These are phyloP conservation scores for Calonectria pauciramosa DNA, from an alignment of 2,329 filamentous ascomycete genomes.

Conservation along the genomic window DNA sequence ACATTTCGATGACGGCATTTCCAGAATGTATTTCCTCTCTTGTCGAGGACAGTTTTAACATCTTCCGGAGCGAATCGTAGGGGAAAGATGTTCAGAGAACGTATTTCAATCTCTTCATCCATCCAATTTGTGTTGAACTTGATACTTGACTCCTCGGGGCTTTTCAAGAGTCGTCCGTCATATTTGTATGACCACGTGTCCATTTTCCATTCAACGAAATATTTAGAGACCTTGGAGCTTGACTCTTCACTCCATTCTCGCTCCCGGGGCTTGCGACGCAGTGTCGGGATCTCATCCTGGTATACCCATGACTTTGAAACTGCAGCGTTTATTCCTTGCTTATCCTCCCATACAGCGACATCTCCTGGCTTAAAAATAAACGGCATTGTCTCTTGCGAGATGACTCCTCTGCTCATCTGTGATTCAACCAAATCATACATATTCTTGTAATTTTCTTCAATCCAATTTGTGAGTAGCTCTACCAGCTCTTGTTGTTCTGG, in stretches of 20 bases:
- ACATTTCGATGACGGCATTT: constrained; percentile 14
- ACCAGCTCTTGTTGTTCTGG: background rate
- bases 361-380: constrained; percentile 1
- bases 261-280: background rate
- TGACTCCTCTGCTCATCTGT: background rate
- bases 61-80: background rate
- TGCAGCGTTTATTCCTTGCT: background rate
- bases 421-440: background rate
- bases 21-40: constrained; percentile 8
- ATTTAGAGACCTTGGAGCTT: background rate
- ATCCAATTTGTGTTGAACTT: background rate
- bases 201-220: background rate
- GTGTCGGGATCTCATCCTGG: background rate
- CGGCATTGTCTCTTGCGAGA: constrained; percentile 1
- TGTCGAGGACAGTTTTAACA: background rate
- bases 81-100: background rate
- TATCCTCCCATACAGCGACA: background rate
- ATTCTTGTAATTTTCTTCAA: background rate
- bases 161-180: background rate
- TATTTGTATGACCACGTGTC: background rate
- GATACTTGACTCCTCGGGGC: background rate
- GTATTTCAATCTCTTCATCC: background rate
- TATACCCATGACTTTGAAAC: constrained; percentile 5
- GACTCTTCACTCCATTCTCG: background rate
- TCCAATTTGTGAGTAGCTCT: background rate